Conservation (phyloP, 768 basidiomycete species). For the Trametes coccinea region DNA sequence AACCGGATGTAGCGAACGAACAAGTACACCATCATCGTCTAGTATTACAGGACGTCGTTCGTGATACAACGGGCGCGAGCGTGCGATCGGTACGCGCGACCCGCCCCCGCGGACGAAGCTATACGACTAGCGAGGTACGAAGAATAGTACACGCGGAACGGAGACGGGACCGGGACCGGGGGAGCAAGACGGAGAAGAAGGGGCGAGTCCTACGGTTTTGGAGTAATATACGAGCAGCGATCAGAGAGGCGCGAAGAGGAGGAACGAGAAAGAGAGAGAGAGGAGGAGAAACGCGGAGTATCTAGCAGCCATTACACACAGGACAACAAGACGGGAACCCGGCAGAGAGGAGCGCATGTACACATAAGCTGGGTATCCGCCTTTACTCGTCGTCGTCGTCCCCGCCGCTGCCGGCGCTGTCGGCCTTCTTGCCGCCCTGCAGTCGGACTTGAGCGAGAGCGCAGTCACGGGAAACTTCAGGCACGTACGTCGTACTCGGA, state of each 20-base stretch:
- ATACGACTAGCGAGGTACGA: slow-evolving; percentile 23
- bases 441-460: neutral
- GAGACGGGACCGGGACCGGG: slow-evolving; percentile 1
- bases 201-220: slow-evolving; percentile 20
- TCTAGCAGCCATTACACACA: slow-evolving; percentile 18
- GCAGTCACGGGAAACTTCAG: neutral
- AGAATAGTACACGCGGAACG: slow-evolving; percentile 13
- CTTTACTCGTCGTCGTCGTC: slow-evolving; percentile 46
- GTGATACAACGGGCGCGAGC: slow-evolving; percentile 20
- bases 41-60: slow-evolving; percentile 26
- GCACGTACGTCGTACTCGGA: slow-evolving; percentile 43
- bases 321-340: neutral
- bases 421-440: slow-evolving; percentile 39
- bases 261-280: neutral
- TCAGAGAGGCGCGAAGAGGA: neutral
- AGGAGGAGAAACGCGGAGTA: slow-evolving; percentile 6
- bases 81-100: neutral
- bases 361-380: neutral
- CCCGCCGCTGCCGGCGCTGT: slow-evolving; percentile 41
- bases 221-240: slow-evolving; percentile 20
- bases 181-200: slow-evolving; percentile 1
- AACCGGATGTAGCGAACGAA: slow-evolving; percentile 19
- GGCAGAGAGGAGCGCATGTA: slow-evolving; percentile 2
- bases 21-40: slow-evolving; percentile 25
- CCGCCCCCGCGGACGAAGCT: slow-evolving; percentile 19